Base-by-base conservation (phyloP, 257 asterid genomes). In the Scutellaria baicalensis region DNA sequence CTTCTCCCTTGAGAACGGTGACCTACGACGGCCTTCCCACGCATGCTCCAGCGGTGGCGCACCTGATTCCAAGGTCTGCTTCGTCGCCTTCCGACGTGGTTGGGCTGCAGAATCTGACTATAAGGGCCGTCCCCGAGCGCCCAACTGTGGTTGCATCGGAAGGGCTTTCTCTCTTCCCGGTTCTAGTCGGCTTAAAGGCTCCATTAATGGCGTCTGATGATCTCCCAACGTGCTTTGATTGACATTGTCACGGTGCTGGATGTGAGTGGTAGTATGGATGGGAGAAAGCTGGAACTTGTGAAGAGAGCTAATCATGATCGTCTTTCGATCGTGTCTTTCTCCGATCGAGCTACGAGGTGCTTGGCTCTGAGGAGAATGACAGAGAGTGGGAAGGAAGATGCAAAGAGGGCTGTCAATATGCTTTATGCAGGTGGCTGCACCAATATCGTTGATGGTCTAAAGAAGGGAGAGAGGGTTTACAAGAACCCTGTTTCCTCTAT, bases 361-460 rank as follows among this genome's bases (percentile, higher is more conserved):
- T 36, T 77, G n/a, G 81, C 78, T 20, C 21, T 83, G n/a, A 63
- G 58, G 1, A 80, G 81, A 66, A 83, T 83, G 87, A 70, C 83
- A 10, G 75, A 65, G 9, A 38, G 9, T 0, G 87, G 87, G 13
- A 77, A 79, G 1, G 63, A 70, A 5, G 80, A 77, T 43, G 87
- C 87, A n/a, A 65, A 23, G 36, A 55, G 17, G 16, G 85, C 83
- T 17, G 75, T 80, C 14, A 14, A 61, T 51, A 47, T 60, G 7
- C 75, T 82, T 31, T 3, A 0, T 6, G 71, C 73, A 0, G 6
- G 12, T 7, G 83, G 79, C 0, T 72, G 77, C 6, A 83, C 87
- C 3, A 80, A 83, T 23, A 80, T 83, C 0, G 69, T 75, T 0
- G 73, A 55, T 10, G 85, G 87, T 7, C 51, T 83, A 18, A 60